Percentiles rank a stretch among this genome's conserved stretches.
Conservation (phyloP, 2,329 filamentous ascomycete genomes). For the Phyllosticta capitalensis region DNA sequence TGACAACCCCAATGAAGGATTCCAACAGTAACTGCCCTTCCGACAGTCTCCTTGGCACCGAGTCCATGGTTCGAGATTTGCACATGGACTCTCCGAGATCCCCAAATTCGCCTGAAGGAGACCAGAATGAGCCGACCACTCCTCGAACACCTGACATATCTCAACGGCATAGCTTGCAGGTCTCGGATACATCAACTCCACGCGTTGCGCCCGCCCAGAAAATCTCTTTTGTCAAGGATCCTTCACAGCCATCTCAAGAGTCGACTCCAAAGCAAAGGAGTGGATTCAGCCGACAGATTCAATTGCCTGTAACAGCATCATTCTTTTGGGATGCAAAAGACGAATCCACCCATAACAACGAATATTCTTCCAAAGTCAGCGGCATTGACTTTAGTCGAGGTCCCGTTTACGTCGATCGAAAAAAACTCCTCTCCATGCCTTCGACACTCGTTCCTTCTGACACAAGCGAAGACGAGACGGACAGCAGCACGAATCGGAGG, state of each 20-base stretch:
- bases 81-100: constrained; percentile 39
- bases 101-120: constrained; percentile 26
- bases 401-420: constrained; percentile 12
- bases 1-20: constrained; percentile 3
- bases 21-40: constrained; percentile 10
- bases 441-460: constrained; percentile 4
- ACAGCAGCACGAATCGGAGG: neutral
- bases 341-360: constrained; percentile 35
- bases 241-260: constrained; percentile 18
- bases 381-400: constrained; percentile 32
- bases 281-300: constrained; percentile 34
- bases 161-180: constrained; percentile 20
- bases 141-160: constrained; percentile 16
- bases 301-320: constrained; percentile 33
- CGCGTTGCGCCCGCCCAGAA: neutral
- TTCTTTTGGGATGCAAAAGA: constrained; percentile 37
- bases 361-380: constrained; percentile 38
- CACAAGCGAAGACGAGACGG: neutral
- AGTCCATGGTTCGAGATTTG: constrained; percentile 39
- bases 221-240: neutral
- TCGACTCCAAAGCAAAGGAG: constrained; percentile 27
- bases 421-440: neutral
- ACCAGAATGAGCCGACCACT: constrained; percentile 28
- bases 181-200: constrained; percentile 10
- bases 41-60: constrained; percentile 38